These are phyloP conservation scores for Phyllosticta citribraziliensis DNA, from an alignment of 2,329 filamentous ascomycete species.

Conservation along the genomic window DNA sequence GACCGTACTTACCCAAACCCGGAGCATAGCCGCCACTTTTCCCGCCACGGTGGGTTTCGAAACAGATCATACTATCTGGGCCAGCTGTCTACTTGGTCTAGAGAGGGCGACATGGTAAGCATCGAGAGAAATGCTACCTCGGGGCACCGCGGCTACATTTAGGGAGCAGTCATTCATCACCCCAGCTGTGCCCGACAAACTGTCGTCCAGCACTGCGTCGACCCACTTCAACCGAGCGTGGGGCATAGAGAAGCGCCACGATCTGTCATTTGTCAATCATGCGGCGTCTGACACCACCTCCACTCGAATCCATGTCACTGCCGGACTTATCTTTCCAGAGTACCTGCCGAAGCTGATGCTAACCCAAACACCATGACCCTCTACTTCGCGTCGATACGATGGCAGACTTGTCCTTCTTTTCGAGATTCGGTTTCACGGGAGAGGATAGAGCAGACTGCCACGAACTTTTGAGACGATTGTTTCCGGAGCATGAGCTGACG, in stretches of 20 bases:
- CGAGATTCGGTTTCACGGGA: background rate
- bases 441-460: background rate
- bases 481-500: background rate
- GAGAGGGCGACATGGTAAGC: too few species aligned
- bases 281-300: background rate
- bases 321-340: background rate
- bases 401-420: background rate
- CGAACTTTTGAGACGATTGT: background rate
- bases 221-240: background rate
- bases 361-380: too few species aligned
- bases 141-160: too few species aligned
- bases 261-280: background rate
- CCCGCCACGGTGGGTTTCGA: too few species aligned
- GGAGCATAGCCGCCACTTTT: background rate
- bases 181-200: too few species aligned
- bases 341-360: background rate
- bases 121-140: too few species aligned
- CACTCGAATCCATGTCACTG: background rate
- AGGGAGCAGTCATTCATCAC: too few species aligned
- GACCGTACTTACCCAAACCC: background rate
- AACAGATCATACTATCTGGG: too few species aligned
- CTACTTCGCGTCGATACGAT: background rate
- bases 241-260: background rate
- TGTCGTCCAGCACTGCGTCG: too few species aligned
- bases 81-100: too few species aligned